These are phyloP conservation scores for Pisolithus albus DNA, from an alignment of 768 basidiomycete species.

Conservation along the genomic window DNA sequence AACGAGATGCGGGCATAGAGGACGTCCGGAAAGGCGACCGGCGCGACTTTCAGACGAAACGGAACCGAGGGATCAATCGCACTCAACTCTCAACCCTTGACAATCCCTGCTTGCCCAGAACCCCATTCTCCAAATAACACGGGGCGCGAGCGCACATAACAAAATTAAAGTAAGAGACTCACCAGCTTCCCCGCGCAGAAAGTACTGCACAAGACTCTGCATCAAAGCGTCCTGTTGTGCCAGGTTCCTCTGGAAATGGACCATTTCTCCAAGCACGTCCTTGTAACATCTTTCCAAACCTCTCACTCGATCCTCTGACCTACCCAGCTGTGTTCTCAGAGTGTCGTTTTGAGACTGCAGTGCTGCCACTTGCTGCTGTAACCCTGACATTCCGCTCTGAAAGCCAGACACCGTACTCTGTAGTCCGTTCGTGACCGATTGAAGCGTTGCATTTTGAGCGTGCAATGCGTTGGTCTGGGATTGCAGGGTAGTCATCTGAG, in stretches of 20 bases:
- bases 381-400: constrained; percentile 15
- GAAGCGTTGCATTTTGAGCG: constrained; percentile 27
- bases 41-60: background rate
- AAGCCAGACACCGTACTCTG: constrained; percentile 15
- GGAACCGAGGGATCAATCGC: background rate
- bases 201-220: constrained; percentile 76
- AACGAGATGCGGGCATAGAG: too few species aligned
- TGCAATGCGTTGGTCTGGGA: constrained; percentile 30
- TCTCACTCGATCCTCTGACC: constrained; percentile 47
- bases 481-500: constrained; percentile 22
- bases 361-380: constrained; percentile 24
- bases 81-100: too few species aligned
- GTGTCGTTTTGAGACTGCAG: constrained; percentile 25
- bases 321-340: constrained; percentile 23
- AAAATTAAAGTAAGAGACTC: constrained; percentile 20
- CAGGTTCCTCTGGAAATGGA: constrained; percentile 65
- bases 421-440: constrained; percentile 24
- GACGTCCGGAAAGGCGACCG: too few species aligned
- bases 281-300: constrained; percentile 60
- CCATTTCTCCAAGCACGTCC: constrained; percentile 64
- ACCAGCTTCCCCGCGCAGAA: constrained; percentile 64
- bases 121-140: background rate
- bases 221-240: constrained; percentile 81
- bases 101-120: background rate
- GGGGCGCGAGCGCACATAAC: constrained; percentile 6